Base-by-base conservation (phyloP, 257 asterid genomes). In the Penstemon davidsonii region DNA sequence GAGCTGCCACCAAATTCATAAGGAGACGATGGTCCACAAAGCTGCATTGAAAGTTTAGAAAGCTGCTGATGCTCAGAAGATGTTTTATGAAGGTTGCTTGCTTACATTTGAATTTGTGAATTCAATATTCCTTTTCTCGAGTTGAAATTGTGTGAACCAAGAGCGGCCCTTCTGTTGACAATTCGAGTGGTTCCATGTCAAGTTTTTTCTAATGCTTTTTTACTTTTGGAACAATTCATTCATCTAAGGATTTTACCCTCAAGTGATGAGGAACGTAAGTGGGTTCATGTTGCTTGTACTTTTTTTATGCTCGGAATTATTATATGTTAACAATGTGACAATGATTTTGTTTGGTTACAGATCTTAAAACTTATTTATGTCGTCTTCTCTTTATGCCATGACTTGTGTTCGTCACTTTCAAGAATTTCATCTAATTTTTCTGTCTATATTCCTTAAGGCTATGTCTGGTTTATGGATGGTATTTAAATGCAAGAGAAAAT, bases 1-100 rank as follows among this genome's bases (percentile, higher is more conserved):
- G 91, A 90, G 99, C 71, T 94, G 99, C 84, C 99, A 94, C 85
- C 99, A 94, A 76, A 94, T 94, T 55, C 99, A 94, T 88, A 94
- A 91, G 85, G 99, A 94, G 85, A 88, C 83, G 0, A 94, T 94
- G 97, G 88, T 94, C 62, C 97, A 94, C 91, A 94, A 86, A 81
- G 85, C 88, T 54, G 91, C 85, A 10, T 71, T 92, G 43, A 88
- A 80, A 77, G 89, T 83, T 67, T 92, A 81, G 85, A 51, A 62
- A 43, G 44, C 57, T 64, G 58, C 5, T 49, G 3, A 38, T 19
- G 4, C 55, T 25, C 11, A 13, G 59, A 45, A 53, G 51, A 38
- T 69, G 8, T 7, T 13, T 42, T 36, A 5, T 12, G 56, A 25
- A 8, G 52, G 8, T 8, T 8, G 47, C 44, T 40, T 45, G 45